phyloP scores from a whole-genome alignment of 169 alveolate species.

The Fabrea salina region DNA sequence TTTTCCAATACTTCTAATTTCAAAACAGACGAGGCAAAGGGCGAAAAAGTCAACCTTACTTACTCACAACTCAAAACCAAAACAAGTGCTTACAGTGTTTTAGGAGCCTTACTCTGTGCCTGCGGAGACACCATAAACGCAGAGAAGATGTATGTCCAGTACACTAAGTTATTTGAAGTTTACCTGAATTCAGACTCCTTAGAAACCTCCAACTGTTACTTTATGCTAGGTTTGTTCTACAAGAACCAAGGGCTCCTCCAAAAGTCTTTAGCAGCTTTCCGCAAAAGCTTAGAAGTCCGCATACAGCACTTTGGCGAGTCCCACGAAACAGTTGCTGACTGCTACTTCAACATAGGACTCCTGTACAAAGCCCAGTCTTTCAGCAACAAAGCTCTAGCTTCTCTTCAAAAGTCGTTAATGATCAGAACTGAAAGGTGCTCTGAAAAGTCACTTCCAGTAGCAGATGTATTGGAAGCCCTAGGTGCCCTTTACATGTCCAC shows the following conservation, averaged over 20 bases:
- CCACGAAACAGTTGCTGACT: constrained; percentile 29
- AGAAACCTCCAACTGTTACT: constrained; percentile 15
- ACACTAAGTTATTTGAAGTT: neutral
- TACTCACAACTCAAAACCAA: neutral
- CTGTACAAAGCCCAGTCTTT: neutral
- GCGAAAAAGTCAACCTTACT: neutral
- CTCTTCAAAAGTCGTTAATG: constrained; percentile 15
- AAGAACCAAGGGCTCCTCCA: neutral
- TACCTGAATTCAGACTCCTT: neutral
- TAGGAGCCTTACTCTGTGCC: constrained; percentile 1
- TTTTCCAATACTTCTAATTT: neutral
- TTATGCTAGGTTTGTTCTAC: constrained; percentile 29
- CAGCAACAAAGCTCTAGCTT: neutral
- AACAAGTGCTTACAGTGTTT: neutral
- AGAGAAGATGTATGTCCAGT: constrained; percentile 30
- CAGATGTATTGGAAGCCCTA: constrained; percentile 16
- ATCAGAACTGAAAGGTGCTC: neutral
- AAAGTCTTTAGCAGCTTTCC: neutral
- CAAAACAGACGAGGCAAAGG: neutral
- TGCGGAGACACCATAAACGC: constrained; percentile 17
- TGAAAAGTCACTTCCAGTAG: neutral
- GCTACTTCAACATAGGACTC: constrained; percentile 21
- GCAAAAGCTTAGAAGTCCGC: neutral
- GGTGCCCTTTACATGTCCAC: neutral
- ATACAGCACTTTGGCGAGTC: neutral